A percentile compares a stretch with the other conserved stretches of the same genome.
Conservation (phyloP, 1,139 yeast species). For the Yamadazyma epiphylla region DNA sequence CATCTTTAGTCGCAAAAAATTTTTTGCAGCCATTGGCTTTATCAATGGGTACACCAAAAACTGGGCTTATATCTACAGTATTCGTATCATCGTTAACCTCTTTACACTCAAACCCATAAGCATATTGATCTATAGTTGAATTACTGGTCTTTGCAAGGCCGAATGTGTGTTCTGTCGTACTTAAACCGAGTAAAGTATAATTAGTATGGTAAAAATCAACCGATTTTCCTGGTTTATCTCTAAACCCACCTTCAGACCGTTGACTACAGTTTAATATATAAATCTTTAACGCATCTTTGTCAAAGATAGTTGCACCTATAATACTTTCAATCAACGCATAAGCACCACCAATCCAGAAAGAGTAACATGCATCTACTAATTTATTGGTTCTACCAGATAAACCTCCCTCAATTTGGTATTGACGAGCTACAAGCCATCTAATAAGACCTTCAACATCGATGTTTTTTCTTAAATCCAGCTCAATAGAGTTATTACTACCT, state of each 20-base stretch:
- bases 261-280: conserved; percentile 81
- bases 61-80: conserved; percentile 50
- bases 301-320: conserved; percentile 33
- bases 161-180: conserved; percentile 60
- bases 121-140: conserved; percentile 13
- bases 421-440: conserved; percentile 71
- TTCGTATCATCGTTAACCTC: conserved; percentile 18
- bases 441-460: conserved; percentile 41
- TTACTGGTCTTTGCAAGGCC: conserved; percentile 14
- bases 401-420: conserved; percentile 74
- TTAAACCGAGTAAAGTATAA: conserved; percentile 74
- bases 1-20: conserved; percentile 7
- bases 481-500: conserved; percentile 18
- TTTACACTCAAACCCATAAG: conserved; percentile 23
- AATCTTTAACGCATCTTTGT: conserved; percentile 53
- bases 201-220: conserved; percentile 92
- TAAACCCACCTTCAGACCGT: conserved; percentile 61
- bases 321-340: conserved; percentile 61
- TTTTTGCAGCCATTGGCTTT: conserved; percentile 19
- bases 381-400: conserved; percentile 88
- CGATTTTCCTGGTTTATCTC: conserved; percentile 80
- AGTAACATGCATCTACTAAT: conserved; percentile 93
- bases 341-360: conserved; percentile 91
- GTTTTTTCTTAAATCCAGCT: conserved; percentile 10
- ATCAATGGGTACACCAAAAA: conserved; percentile 56